Base-by-base conservation (phyloP, 2,329 filamentous ascomycete species). In the Pseudogymnoascus sp. region DNA sequence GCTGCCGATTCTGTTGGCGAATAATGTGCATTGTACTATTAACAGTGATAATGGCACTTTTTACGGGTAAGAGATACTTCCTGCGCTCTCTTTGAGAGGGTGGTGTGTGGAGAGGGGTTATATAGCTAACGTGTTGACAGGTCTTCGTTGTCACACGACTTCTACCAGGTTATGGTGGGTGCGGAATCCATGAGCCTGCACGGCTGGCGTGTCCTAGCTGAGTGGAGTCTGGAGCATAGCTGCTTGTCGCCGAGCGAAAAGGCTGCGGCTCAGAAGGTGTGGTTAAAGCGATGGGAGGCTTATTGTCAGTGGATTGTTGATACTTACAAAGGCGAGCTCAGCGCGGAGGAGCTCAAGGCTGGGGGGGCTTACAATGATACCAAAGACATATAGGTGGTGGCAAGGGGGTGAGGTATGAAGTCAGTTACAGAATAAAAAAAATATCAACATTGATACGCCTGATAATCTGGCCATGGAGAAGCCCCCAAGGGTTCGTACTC, bases 41-140 rank as follows among this genome's bases (percentile, higher is more conserved):
- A 91, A 85, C 69, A 88, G 86, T 21, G 89, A 92, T 68, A 91
- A 92, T 65, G 88, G 87, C 5, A 88, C 87, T 0, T 76, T 91
- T 0, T 91, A 91, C 71, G 80, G 80, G 86, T 88, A 71, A 67
- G 77, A 21, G 21, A 21, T 21, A 3, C 21, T 0, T 21, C 21
- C 2, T 21, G 2, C 21, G 21, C 21, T 68, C n/a, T 6, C 2
- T 15, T 5, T 17, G 55, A 51, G 12, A 8, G 15, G 12, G 5
- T 12, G 10, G 7, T 58, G 17, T 9, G 36, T 7, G 4, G 9
- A 27, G 5, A 27, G 42, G 21, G 29, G n/a, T 4, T 33, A n/a
- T 35, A 13, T 9, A 33, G 29, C 65, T 69, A 64, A 70, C 15
- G 25, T 3, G 31, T 58, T 39, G 27, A 58, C 63, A 89, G 86